Percentiles rank a stretch among this genome's conserved stretches.
Evolutionary conservation across 257 asterid genomes (phyloP).

Genomic region (Solanum acaule): DNA sequence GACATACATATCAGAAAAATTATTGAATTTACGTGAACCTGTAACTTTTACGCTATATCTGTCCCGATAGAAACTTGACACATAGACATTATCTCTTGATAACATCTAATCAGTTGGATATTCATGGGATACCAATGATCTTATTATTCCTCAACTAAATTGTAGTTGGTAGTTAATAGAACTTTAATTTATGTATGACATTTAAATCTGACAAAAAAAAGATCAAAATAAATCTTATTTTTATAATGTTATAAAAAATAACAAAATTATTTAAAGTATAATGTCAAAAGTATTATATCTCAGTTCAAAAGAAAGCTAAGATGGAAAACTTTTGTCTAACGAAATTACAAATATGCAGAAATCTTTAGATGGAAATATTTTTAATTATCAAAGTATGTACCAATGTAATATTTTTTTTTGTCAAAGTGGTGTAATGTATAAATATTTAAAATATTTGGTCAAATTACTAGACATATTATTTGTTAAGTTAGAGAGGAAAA

Average conservation of each 20-base stretch:
- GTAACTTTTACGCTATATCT: background rate
- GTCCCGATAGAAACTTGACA: background rate
- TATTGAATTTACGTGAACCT: background rate
- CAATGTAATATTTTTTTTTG: background rate
- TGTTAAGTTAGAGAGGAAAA: background rate
- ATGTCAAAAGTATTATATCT: too few relatives aligned
- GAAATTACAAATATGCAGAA: too few relatives aligned
- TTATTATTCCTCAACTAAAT: background rate
- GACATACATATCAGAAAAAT: background rate
- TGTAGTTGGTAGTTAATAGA: background rate
- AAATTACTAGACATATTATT: background rate
- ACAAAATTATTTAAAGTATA: too few relatives aligned
- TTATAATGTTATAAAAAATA: too few relatives aligned
- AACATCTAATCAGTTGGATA: background rate
- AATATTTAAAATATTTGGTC: background rate
- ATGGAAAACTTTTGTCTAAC: too few relatives aligned
- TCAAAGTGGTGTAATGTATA: background rate
- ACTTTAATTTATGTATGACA: background rate
- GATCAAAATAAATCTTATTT: too few relatives aligned
- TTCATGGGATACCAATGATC: background rate
- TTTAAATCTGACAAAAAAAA: background rate
- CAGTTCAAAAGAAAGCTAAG: too few relatives aligned
- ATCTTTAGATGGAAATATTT: too few relatives aligned
- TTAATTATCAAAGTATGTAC: background rate
- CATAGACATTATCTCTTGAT: background rate